These are phyloP conservation scores for Syncephalastrum contaminatum DNA, from an alignment of 371 early-diverging fungal species.

Conservation along the genomic window DNA sequence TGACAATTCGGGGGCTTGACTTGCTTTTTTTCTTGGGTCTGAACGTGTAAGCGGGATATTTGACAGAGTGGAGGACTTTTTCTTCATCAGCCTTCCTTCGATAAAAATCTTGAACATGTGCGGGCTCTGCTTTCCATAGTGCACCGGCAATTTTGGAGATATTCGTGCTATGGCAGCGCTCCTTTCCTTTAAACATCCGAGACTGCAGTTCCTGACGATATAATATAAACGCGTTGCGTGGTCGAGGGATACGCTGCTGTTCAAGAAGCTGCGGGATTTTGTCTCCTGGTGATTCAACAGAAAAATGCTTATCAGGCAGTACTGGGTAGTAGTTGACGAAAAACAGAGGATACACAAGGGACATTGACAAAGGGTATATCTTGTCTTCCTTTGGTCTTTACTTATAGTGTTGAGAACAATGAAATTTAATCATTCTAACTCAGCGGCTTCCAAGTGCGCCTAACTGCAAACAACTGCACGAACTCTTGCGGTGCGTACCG, in stretches of 20 bases:
- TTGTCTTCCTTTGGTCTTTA: no score
- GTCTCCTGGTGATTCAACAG: no score
- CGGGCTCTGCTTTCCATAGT: neutral
- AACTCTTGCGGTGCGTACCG: no score
- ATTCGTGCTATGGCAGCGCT: neutral
- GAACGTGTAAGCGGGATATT: neutral
- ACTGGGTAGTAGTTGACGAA: no score
- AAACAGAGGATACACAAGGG: no score
- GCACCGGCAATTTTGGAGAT: neutral
- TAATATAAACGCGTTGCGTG: neutral
- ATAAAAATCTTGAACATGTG: neutral
- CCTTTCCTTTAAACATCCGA: neutral
- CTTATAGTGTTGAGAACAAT: no score
- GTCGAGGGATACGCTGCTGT: neutral
- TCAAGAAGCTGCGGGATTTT: no score
- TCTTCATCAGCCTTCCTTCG: constrained; percentile 1
- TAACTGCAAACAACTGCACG: no score
- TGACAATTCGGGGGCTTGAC: neutral
- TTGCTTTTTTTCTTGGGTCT: constrained; percentile 3
- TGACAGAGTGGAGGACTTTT: neutral
- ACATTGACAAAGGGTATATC: no score
- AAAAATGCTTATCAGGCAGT: no score
- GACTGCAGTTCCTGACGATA: neutral
- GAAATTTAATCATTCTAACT: no score
- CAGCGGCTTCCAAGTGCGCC: no score